These are phyloP conservation scores for Trifolium pratense DNA, from an alignment of 306 rosid species.

Conservation along the genomic window DNA sequence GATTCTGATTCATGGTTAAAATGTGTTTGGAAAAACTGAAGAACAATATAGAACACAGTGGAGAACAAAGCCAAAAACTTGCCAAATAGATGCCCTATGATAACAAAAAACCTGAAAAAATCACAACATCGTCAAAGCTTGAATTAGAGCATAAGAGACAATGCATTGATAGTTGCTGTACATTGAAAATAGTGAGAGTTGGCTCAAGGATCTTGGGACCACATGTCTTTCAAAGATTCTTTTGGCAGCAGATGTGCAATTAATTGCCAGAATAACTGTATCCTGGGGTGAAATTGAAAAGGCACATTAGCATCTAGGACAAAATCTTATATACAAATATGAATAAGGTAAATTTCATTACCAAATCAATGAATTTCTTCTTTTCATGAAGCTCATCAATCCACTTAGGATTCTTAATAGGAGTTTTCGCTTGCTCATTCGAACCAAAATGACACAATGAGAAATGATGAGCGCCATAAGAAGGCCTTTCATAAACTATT, in stretches of 20 bases:
- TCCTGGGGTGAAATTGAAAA: constrained; percentile 60
- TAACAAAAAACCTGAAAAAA: constrained; percentile 67
- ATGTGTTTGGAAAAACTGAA: constrained; percentile 62
- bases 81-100: constrained; percentile 65
- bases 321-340: constrained; percentile 39
- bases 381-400: constrained; percentile 70
- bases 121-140: constrained; percentile 43
- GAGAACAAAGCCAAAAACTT: constrained; percentile 69
- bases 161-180: constrained; percentile 38
- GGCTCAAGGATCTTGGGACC: constrained; percentile 51
- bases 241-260: constrained; percentile 69
- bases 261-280: constrained; percentile 75
- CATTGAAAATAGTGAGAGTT: constrained; percentile 49
- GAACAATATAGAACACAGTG: constrained; percentile 60
- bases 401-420: constrained; percentile 76
- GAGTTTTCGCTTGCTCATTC: constrained; percentile 52
- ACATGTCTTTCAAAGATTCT: constrained; percentile 50
- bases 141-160: constrained; percentile 34
- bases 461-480: constrained; percentile 78
- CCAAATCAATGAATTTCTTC: constrained; percentile 68
- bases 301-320: constrained; percentile 32
- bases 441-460: constrained; percentile 54
- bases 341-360: constrained; percentile 46
- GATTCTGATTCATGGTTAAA: constrained; percentile 58
- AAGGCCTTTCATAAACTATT: constrained; percentile 74